A percentile compares a stretch with the other conserved stretches of the same genome.
phyloP scores from a whole-genome alignment of 1,284 basidiomycete species.

The Cryptococcus jaspeensis region DNA sequence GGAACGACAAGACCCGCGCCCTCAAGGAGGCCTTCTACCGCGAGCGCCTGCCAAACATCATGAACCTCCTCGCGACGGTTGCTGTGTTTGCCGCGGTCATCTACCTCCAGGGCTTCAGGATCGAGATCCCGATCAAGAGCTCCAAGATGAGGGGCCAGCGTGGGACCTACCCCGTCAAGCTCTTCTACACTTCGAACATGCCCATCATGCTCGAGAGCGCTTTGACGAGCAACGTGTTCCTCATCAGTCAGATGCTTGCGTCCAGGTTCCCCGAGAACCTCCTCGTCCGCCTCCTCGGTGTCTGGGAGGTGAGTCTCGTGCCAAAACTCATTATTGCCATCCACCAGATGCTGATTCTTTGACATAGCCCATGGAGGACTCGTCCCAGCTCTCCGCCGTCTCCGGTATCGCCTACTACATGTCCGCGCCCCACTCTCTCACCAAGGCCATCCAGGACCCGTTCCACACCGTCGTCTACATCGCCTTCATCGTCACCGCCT shows the following conservation, averaged over 20 bases:
- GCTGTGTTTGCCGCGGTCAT: conserved; percentile 93
- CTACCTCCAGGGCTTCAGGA: conserved; percentile 97
- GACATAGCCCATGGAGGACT: conserved; percentile 82
- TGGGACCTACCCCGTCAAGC: conserved; percentile 93
- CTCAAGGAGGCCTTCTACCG: conserved; percentile 98
- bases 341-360: too few relatives aligned
- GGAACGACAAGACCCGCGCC: conserved; percentile 97
- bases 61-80: conserved; percentile 93
- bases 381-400: conserved; percentile 83
- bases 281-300: conserved; percentile 83
- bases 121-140: conserved; percentile 98
- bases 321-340: conserved; percentile 14
- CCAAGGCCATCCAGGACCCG: conserved; percentile 82
- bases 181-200: conserved; percentile 99
- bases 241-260: conserved; percentile 93
- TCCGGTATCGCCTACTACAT: conserved; percentile 98
- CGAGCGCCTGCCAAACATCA: conserved; percentile 93
- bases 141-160: conserved; percentile 94
- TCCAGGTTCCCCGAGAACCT: conserved; percentile 88
- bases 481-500: conserved; percentile 87
- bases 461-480: conserved; percentile 92
- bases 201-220: conserved; percentile 99
- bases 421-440: conserved; percentile 89
- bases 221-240: conserved; percentile 90
- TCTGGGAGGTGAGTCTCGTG: conserved; percentile 78